Base-by-base conservation (phyloP, 495 filamentous ascomycete genomes). In the Elasticomyces elasticus region DNA sequence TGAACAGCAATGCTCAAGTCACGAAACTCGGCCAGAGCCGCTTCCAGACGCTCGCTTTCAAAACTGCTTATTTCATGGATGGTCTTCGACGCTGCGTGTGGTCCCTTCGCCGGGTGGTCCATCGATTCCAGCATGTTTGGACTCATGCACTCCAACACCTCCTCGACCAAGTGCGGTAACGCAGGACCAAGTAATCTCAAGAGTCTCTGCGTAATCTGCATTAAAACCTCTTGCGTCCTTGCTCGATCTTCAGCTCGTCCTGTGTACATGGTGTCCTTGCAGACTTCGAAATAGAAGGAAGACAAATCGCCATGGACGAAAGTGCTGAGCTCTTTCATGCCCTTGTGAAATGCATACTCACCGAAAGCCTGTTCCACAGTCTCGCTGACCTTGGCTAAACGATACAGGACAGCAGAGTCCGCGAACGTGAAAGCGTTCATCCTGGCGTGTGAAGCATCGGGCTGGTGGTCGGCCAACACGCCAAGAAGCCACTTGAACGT, bases 241-340 rank as follows among this genome's bases (percentile, higher is more conserved):
- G 71, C 68, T 20, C 81, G 65, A 47, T 74, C 76, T 49, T 75
- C 72, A 38, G 78, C 77, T 52, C 79, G 77, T 22, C 83, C 83
- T 26, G 88, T 87, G 71, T 97, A 97, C 3, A 95, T 69, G 25
- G 85, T 74, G 64, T 99, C 92, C 67, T 97, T 99, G 64, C 89
- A 72, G 0, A 84, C 78, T 66, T 97, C 92, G 48, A 97, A 79
- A 70, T 97, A 97, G 65, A 96, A 94, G 0, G 91, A 80, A 0
- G 90, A 96, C 23, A 99, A 78, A 57, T 94, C 85, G 19, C 74
- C 78, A 53, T 79, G 81, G 56, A 94, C 71, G 81, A 89, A 97
- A 54, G 73, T 75, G 67, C 89, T 90, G 58, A 97, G 72, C 5
- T 74, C 69, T 49, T 72, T 78, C 9, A 86, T 73, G 9, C 77